A percentile compares a stretch with the other conserved stretches of the same genome.
Conservation (phyloP, 257 asterid species). For the Gynochthodes officinalis region DNA sequence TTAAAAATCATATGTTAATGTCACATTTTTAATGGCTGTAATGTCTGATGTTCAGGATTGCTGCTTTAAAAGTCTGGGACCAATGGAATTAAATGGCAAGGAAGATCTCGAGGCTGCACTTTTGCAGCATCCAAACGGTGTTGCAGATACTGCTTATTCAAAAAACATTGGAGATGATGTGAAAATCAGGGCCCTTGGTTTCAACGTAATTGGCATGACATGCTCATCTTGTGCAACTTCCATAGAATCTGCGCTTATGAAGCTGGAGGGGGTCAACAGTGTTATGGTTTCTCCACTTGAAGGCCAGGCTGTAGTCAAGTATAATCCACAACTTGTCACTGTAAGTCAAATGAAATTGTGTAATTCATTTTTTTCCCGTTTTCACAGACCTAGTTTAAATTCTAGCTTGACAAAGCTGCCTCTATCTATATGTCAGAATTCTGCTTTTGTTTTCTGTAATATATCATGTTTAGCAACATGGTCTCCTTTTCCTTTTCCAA, state of each 20-base stretch:
- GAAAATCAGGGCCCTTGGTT: slow-evolving; percentile 63
- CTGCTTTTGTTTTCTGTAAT: neutral
- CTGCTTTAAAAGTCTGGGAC: slow-evolving; percentile 7
- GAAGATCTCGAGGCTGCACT: slow-evolving; percentile 68
- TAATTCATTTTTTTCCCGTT: neutral
- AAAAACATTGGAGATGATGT: slow-evolving; percentile 31
- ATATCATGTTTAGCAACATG: neutral
- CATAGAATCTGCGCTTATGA: slow-evolving; percentile 69
- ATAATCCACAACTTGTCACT: slow-evolving; percentile 55
- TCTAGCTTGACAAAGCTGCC: neutral
- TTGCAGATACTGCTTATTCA: slow-evolving; percentile 37
- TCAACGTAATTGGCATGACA: slow-evolving; percentile 78
- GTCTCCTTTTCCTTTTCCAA: neutral
- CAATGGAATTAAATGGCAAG: slow-evolving; percentile 66
- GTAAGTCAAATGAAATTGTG: slow-evolving; percentile 45
- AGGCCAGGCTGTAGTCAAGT: slow-evolving; percentile 92
- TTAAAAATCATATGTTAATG: neutral
- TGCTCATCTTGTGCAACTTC: slow-evolving; percentile 89
- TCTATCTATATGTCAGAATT: too few species aligned
- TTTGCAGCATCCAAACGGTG: slow-evolving; percentile 48
- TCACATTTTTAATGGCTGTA: neutral
- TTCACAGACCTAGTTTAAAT: slow-evolving; percentile 12
- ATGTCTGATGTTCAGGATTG: slow-evolving; percentile 6
- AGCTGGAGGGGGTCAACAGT: slow-evolving; percentile 64
- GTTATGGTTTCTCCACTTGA: slow-evolving; percentile 82